phyloP scores from a whole-genome alignment of 768 basidiomycete species.

The Cystofilobasidium capitatum region DNA sequence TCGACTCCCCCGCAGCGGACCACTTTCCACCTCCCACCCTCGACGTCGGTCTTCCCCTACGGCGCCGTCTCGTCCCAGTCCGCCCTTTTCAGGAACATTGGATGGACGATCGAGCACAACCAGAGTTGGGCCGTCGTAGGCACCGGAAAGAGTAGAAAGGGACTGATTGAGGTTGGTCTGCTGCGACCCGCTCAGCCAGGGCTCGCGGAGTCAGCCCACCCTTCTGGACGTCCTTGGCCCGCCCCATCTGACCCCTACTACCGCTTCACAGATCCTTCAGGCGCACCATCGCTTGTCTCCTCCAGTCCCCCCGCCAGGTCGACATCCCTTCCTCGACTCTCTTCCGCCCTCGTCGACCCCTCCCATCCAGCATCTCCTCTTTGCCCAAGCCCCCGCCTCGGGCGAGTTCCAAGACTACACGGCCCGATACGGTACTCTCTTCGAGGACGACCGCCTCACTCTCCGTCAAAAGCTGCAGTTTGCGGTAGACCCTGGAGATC shows the following conservation, averaged over 20 bases:
- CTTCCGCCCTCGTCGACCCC: not conserved
- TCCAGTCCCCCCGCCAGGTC: slow-evolving; percentile 18
- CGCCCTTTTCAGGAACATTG: not conserved
- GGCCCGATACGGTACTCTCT: slow-evolving; percentile 77
- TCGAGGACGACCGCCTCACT: slow-evolving; percentile 72
- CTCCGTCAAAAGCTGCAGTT: slow-evolving; percentile 46
- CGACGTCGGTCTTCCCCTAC: not conserved
- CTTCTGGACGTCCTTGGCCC: slow-evolving; percentile 40
- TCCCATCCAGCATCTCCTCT: slow-evolving; percentile 51
- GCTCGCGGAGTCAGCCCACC: slow-evolving; percentile 19
- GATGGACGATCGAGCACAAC: slow-evolving; percentile 23
- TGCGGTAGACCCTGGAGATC: slow-evolving; percentile 14
- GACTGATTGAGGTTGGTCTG: slow-evolving; percentile 55
- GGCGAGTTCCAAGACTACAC: slow-evolving; percentile 86
- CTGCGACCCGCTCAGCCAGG: not conserved
- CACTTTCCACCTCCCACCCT: not conserved
- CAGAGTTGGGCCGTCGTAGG: slow-evolving; percentile 69
- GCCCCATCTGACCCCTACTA: not conserved
- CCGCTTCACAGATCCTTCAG: slow-evolving; percentile 12
- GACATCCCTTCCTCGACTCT: slow-evolving; percentile 22
- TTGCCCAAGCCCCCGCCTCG: slow-evolving; percentile 31
- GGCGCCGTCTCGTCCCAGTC: not conserved
- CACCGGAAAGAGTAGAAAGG: slow-evolving; percentile 55
- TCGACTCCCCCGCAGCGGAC: not conserved
- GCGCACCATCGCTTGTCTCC: slow-evolving; percentile 17